Conservation (phyloP, 768 basidiomycete genomes). For the Cystobasidium onofrii region DNA sequence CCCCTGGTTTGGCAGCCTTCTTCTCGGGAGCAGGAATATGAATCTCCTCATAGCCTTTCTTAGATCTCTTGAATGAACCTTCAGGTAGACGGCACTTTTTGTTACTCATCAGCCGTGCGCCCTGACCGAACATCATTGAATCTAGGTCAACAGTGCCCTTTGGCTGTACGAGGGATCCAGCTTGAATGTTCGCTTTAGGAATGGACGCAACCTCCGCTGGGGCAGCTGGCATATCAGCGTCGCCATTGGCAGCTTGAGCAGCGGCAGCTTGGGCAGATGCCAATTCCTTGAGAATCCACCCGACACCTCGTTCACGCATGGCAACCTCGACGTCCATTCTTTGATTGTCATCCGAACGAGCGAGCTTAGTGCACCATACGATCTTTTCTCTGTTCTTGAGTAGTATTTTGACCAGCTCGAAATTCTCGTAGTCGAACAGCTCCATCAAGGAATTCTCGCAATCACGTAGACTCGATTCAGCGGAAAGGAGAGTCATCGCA, state of each 20-base stretch:
- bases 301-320: slow-evolving; percentile 93
- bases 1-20: slow-evolving; percentile 45
- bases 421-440: slow-evolving; percentile 78
- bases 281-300: slow-evolving; percentile 87
- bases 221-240: slow-evolving; percentile 57
- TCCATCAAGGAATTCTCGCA: slow-evolving; percentile 96
- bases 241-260: slow-evolving; percentile 37
- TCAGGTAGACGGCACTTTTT: slow-evolving; percentile 97
- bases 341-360: slow-evolving; percentile 78
- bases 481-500: slow-evolving; percentile 74
- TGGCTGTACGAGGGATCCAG: slow-evolving; percentile 70
- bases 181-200: slow-evolving; percentile 74
- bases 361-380: slow-evolving; percentile 96
- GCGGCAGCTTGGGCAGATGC: slow-evolving; percentile 59
- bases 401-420: slow-evolving; percentile 79
- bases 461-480: slow-evolving; percentile 79
- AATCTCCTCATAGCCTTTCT: slow-evolving; percentile 96
- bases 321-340: slow-evolving; percentile 89
- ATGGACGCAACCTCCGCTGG: slow-evolving; percentile 60
- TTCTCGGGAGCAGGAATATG: slow-evolving; percentile 87
- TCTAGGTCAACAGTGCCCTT: slow-evolving; percentile 80
- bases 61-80: slow-evolving; percentile 90
- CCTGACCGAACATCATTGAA: slow-evolving; percentile 89
- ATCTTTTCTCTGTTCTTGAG: slow-evolving; percentile 92
- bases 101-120: slow-evolving; percentile 95